phyloP scores from a whole-genome alignment of 768 basidiomycete species.

The Sarcodon aspratus region DNA sequence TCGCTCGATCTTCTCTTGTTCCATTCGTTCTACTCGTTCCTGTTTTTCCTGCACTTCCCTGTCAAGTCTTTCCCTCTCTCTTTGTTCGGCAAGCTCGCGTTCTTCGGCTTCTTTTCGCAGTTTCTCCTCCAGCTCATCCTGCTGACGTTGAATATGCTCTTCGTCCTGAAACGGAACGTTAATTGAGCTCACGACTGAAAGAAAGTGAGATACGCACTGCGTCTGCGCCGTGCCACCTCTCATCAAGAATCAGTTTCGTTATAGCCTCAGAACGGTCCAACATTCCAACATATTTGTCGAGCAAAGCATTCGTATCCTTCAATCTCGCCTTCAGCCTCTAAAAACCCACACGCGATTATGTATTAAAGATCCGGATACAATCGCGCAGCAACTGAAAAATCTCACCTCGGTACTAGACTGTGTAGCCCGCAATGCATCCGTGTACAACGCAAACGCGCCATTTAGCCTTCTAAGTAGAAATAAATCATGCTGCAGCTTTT shows the following conservation, averaged over 20 bases:
- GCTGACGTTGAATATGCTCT: slow-evolving; percentile 34
- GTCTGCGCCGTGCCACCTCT: slow-evolving; percentile 66
- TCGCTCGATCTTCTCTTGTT: slow-evolving; percentile 29
- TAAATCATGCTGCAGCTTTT: slow-evolving; percentile 64
- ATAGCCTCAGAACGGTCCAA: slow-evolving; percentile 61
- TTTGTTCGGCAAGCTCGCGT: slow-evolving; percentile 7
- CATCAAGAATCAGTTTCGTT: slow-evolving; percentile 62
- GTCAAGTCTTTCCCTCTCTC: background rate
- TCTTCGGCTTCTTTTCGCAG: slow-evolving; percentile 24
- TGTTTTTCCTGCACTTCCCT: slow-evolving; percentile 21
- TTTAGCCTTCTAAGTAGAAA: slow-evolving; percentile 68
- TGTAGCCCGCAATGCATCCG: slow-evolving; percentile 52
- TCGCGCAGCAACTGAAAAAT: background rate
- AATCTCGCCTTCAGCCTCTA: slow-evolving; percentile 35
- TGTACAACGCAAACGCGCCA: slow-evolving; percentile 53
- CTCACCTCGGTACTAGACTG: slow-evolving; percentile 63
- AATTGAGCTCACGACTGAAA: background rate
- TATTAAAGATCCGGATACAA: background rate
- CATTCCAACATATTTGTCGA: slow-evolving; percentile 66
- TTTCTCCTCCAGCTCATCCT: slow-evolving; percentile 25
- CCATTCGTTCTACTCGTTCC: slow-evolving; percentile 40
- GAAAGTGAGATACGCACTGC: slow-evolving; percentile 31
- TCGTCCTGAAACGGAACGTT: slow-evolving; percentile 40
- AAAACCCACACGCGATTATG: background rate
- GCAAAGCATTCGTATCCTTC: slow-evolving; percentile 57